Conservation (phyloP, 371 early-diverging fungal species). For the Zopfochytrium polystomum region DNA sequence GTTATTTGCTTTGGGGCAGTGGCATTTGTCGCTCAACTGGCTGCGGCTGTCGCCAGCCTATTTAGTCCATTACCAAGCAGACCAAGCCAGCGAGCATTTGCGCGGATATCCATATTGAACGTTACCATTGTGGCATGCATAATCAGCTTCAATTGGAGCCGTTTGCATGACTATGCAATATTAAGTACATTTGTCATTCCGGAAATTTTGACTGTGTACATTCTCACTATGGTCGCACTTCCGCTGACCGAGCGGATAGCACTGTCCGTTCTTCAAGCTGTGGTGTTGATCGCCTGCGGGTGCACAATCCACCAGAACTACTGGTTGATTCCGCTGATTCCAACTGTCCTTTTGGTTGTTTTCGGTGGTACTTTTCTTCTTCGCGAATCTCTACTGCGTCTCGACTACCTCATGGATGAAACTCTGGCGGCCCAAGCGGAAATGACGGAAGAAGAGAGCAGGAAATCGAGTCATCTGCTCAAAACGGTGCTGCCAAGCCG, state of each 20-base stretch:
- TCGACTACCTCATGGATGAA: slow-evolving; percentile 30
- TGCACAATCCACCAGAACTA: slow-evolving; percentile 4
- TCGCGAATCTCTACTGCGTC: slow-evolving; percentile 21
- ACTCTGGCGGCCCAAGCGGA: slow-evolving; percentile 39
- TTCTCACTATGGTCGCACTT: slow-evolving; percentile 11
- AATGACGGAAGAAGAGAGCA: slow-evolving; percentile 35
- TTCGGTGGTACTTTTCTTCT: too few relatives aligned
- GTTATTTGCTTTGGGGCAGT: slow-evolving; percentile 7
- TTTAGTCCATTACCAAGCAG: not conserved
- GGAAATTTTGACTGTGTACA: slow-evolving; percentile 12
- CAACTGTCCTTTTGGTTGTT: slow-evolving; percentile 11
- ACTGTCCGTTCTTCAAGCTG: not conserved
- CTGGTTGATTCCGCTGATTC: slow-evolving; percentile 7
- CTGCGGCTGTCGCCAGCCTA: slow-evolving; percentile 10
- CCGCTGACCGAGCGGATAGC: slow-evolving; percentile 1
- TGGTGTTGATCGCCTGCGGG: slow-evolving; percentile 6
- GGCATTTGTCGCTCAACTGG: slow-evolving; percentile 13
- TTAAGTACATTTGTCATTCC: slow-evolving; percentile 12
- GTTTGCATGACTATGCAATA: slow-evolving; percentile 12
- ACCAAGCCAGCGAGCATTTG: not conserved
- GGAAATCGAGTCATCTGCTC: slow-evolving; percentile 34
- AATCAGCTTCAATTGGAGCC: slow-evolving; percentile 1
- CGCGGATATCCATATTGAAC: slow-evolving; percentile 13
- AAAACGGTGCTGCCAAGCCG: too few relatives aligned
- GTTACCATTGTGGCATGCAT: slow-evolving; percentile 7